A percentile compares a stretch with the other conserved stretches of the same genome.
Conservation (phyloP, 2,329 filamentous ascomycete genomes). For the Blumeria graminis region DNA sequence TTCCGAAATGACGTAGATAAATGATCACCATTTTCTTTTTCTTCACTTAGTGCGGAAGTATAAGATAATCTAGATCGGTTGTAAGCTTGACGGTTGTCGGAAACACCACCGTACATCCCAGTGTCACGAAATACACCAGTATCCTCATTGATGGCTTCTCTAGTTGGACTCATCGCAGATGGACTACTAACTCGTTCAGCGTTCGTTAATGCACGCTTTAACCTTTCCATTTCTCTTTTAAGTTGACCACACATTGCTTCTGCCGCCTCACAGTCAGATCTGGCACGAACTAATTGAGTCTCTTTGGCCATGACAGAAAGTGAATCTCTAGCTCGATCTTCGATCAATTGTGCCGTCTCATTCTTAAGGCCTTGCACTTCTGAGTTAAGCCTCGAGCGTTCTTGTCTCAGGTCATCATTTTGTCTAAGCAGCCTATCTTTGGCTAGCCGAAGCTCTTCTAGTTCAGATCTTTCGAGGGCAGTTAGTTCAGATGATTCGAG, state of each 20-base stretch:
- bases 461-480: conserved; percentile 67
- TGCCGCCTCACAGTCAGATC: conserved; percentile 71
- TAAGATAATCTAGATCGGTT: conserved; percentile 25
- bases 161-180: conserved; percentile 17
- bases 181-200: conserved; percentile 26
- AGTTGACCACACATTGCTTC: conserved; percentile 70
- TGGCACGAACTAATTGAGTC: conserved; percentile 78
- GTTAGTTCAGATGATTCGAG: conserved; percentile 33
- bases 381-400: conserved; percentile 57
- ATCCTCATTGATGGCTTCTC: conserved; percentile 30
- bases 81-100: conserved; percentile 9
- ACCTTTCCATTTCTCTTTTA: conserved; percentile 66
- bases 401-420: conserved; percentile 58
- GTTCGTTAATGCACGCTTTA: conserved; percentile 63
- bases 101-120: conserved; percentile 12
- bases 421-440: conserved; percentile 56
- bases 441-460: conserved; percentile 66
- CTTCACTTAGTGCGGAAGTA: conserved; percentile 41
- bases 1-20: conserved; percentile 11
- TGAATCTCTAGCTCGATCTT: conserved; percentile 88
- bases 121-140: conserved; percentile 32
- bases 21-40: conserved; percentile 43
- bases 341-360: conserved; percentile 87
- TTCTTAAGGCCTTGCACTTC: conserved; percentile 90
- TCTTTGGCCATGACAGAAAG: conserved; percentile 96